A percentile compares a stretch with the other conserved stretches of the same genome.
Conservation (phyloP, 2,329 filamentous ascomycete species). For the Pyrenophora seminiperda region DNA sequence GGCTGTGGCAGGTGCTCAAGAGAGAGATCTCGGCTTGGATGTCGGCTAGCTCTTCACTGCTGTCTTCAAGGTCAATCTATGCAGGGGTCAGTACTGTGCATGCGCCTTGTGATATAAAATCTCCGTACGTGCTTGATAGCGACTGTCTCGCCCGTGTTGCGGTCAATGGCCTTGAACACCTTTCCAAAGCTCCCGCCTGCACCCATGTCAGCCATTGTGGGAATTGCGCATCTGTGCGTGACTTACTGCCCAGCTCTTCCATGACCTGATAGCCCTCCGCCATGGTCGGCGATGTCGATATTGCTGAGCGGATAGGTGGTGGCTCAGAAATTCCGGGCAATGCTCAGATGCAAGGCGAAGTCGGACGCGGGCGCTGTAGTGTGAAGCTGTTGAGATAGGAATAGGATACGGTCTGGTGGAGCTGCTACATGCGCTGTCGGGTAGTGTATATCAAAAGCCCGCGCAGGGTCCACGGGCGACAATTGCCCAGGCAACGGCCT, state of each 20-base stretch:
- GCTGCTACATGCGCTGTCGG: conserved; percentile 9
- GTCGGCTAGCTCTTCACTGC: conserved; percentile 96
- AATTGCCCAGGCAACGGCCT: conserved; percentile 36
- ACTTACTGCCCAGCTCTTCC: conserved; percentile 91
- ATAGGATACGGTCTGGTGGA: conserved; percentile 30
- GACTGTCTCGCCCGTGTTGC: conserved; percentile 85
- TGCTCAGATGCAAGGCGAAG: conserved; percentile 28
- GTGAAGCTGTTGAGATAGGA: conserved; percentile 30
- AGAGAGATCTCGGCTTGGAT: conserved; percentile 98
- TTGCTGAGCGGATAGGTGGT: conserved; percentile 25
- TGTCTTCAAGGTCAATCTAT: conserved; percentile 97
- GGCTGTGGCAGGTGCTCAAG: conserved; percentile 90
- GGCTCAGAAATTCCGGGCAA: conserved; percentile 21
- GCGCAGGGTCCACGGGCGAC: conserved; percentile 19
- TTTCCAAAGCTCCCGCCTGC: conserved; percentile 92
- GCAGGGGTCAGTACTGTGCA: conserved; percentile 17
- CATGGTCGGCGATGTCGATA: conserved; percentile 56
- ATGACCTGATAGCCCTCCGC: conserved; percentile 91
- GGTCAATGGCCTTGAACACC: conserved; percentile 96
- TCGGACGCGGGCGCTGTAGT: conserved; percentile 29
- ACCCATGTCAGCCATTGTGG: conserved; percentile 19
- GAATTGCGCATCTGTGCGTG: neutral
- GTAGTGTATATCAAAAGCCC: conserved; percentile 24
- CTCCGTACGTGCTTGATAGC: conserved; percentile 89
- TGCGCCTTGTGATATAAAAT: neutral